Evolutionary conservation across 352 stramenopile genomes (phyloP).

Genomic region (Pythium utonaiense): DNA sequence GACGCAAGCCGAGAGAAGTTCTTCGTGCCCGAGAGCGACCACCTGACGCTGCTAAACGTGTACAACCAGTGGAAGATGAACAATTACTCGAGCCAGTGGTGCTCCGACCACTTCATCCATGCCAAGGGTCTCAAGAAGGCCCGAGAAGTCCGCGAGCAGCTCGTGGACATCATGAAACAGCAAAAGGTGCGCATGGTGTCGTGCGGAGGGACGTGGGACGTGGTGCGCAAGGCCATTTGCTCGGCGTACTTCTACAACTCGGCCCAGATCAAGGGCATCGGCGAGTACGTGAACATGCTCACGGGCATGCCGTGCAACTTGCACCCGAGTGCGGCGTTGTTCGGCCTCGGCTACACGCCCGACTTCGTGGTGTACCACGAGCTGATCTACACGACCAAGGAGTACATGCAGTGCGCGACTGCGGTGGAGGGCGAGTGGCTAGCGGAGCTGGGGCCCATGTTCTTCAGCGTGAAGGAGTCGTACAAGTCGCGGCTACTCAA

Average conservation of each 20-base stretch:
- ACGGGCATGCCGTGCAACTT: slow-evolving; percentile 96
- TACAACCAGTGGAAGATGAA: slow-evolving; percentile 95
- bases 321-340: slow-evolving; percentile 97
- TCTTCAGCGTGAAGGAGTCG: slow-evolving; percentile 98
- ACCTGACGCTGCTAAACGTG: slow-evolving; percentile 97
- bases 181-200: slow-evolving; percentile 90
- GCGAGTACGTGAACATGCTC: slow-evolving; percentile 99
- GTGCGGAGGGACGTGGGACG: slow-evolving; percentile 94
- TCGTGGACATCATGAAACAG: slow-evolving; percentile 98
- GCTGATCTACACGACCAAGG: slow-evolving; percentile 98
- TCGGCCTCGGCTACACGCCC: slow-evolving; percentile 97
- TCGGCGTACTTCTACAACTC: slow-evolving; percentile 99
- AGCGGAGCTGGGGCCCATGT: slow-evolving; percentile 98
- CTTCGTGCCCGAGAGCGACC: slow-evolving; percentile 97
- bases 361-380: slow-evolving; percentile 99
- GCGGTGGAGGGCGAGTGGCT: slow-evolving; percentile 99
- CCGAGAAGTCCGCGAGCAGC: slow-evolving; percentile 92
- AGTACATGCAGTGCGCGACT: slow-evolving; percentile 98
- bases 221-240: slow-evolving; percentile 98
- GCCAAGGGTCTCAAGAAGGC: slow-evolving; percentile 92
- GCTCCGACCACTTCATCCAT: slow-evolving; percentile 96
- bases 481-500: slow-evolving; percentile 92
- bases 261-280: slow-evolving; percentile 98
- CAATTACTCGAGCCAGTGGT: slow-evolving; percentile 95
- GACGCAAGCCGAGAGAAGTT: slow-evolving; percentile 98